phyloP scores from a whole-genome alignment of 1,139 yeast species.

The Debaryomycetaceae sp. region DNA sequence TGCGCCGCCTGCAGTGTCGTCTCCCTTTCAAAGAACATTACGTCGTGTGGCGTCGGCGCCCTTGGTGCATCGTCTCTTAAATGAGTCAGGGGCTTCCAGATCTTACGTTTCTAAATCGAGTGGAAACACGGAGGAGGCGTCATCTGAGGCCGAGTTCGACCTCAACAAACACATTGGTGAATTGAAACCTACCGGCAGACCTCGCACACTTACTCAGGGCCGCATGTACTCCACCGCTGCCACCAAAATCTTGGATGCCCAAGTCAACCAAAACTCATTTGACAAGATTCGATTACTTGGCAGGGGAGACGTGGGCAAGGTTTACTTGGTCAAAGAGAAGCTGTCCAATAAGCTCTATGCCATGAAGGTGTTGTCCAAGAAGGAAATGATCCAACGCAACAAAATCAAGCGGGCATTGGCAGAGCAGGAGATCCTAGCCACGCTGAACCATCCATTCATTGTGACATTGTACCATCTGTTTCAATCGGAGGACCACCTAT shows the following conservation, averaged over 20 bases:
- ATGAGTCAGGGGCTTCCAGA: constrained; percentile 16
- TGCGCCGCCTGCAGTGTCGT: constrained; percentile 15
- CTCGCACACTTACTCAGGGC: constrained; percentile 50
- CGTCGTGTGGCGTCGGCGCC: constrained; percentile 85
- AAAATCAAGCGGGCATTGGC: constrained; percentile 93
- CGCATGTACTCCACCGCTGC: constrained; percentile 71
- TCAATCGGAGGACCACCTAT: constrained; percentile 89
- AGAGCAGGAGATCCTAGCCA: constrained; percentile 93
- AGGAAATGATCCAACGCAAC: constrained; percentile 92
- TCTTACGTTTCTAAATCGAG: constrained; percentile 5
- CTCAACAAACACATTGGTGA: constrained; percentile 53
- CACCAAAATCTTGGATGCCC: constrained; percentile 68
- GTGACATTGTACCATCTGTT: constrained; percentile 95
- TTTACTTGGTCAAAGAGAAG: constrained; percentile 83
- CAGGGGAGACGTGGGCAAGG: constrained; percentile 97
- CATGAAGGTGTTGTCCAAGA: constrained; percentile 84
- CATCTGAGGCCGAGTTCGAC: constrained; percentile 24
- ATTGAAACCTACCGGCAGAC: constrained; percentile 39
- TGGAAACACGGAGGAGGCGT: neutral
- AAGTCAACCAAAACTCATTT: constrained; percentile 82
- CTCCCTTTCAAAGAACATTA: constrained; percentile 49
- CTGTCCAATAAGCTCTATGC: constrained; percentile 74
- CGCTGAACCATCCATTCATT: constrained; percentile 94
- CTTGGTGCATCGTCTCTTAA: constrained; percentile 40
- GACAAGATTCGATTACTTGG: constrained; percentile 87